Base-by-base conservation (phyloP, 108 stramenopile genomes). In the Nannochloropsis granulata region DNA sequence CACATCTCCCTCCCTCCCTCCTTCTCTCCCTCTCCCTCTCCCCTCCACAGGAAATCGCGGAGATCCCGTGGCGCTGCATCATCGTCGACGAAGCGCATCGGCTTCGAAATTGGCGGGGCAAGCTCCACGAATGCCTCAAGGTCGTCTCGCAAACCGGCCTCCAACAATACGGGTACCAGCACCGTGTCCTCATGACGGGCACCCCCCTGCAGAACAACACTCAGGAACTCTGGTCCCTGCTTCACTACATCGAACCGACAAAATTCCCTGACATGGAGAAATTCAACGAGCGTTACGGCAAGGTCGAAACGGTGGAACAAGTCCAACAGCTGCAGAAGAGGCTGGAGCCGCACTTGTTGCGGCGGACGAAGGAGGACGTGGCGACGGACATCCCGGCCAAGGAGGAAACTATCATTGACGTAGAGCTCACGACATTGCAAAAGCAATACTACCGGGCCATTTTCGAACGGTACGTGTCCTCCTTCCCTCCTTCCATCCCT, bases 171-270 rank as follows among this genome's bases (percentile, higher is more conserved):
- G 95, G 94, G 16, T 97, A 92, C 89, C 98, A 98, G 87, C 95
- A 94, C 84, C 91, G 95, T 21, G 93, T 99, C 12, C 91, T 99
- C 16, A 96, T 99, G 94, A 97, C 97, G 25, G 98, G 98, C 21
- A 99, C 98, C 8, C 98, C 98, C 0, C 92, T 99, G n/a, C 98
- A 99, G 89, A 99, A 99, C 90, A 96, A 98, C 85, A 94, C 91
- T 26, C 87, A 90, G 45, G 98, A 99, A 91, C 91, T 99, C 23
- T 99, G 97, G 97, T 94, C 96, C 14, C 92, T 99, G 12, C 91
- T 99, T 26, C 97, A 98, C 85, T 98, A 97, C 83, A 96, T 98
- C 82, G 96, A 98, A 85, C 97, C 96, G n/a, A 91, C 91, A 80
- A 90, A 90, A 45, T 99, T 99, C 87, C 92, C 92, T 12, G 93